phyloP scores from a whole-genome alignment of 2,329 filamentous ascomycete species.

The Trichoderma aggressivum region DNA sequence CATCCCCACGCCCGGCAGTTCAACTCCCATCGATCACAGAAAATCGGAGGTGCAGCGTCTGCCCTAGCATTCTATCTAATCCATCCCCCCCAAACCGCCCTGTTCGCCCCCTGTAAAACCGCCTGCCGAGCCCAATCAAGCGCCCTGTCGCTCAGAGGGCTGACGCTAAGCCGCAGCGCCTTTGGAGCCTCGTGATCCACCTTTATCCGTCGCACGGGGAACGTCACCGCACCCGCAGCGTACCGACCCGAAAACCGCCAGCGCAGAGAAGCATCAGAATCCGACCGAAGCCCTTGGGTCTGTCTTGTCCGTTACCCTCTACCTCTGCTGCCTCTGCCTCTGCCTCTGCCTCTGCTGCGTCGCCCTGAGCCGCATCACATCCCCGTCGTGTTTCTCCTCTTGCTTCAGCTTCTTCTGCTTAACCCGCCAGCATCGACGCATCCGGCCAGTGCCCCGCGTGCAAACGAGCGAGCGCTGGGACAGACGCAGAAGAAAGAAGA shows the following conservation, averaged over 20 bases:
- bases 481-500: neutral
- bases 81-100: neutral
- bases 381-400: neutral
- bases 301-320: too few species aligned
- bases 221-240: conserved; percentile 15
- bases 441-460: neutral
- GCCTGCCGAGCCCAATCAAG: conserved; percentile 6
- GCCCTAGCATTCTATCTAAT: neutral
- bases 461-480: neutral
- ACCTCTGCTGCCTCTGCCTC: too few species aligned
- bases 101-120: conserved; percentile 6
- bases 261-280: conserved; percentile 1
- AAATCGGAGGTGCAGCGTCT: neutral
- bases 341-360: neutral
- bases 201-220: conserved; percentile 19
- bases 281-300: neutral
- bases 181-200: conserved; percentile 19
- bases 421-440: neutral
- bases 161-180: conserved; percentile 11
- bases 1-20: neutral
- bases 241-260: conserved; percentile 17
- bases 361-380: neutral
- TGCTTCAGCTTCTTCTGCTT: neutral
- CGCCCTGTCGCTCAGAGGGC: conserved; percentile 10
- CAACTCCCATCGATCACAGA: neutral